Conservation (phyloP, 768 basidiomycete species). For the Leucocoprinus sp. region DNA sequence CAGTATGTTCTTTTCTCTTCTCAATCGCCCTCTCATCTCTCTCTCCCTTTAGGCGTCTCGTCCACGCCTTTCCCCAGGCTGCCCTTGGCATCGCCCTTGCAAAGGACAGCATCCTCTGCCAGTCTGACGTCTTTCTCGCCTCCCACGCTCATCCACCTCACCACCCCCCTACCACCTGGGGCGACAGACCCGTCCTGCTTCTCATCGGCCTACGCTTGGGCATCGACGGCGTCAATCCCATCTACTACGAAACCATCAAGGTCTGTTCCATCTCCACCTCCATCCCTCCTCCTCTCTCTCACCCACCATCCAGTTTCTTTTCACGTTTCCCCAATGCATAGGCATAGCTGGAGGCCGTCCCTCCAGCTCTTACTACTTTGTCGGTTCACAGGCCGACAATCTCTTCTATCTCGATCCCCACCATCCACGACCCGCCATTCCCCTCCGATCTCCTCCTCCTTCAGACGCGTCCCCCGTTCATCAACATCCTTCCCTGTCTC, state of each 20-base stretch:
- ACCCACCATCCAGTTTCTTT: slow-evolving; percentile 49
- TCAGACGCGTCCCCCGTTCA: no score
- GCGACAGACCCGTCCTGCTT: slow-evolving; percentile 75
- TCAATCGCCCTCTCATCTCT: background rate
- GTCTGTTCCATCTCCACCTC: no score
- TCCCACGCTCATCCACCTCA: background rate
- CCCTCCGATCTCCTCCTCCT: slow-evolving; percentile 41
- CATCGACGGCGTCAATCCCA: slow-evolving; percentile 88
- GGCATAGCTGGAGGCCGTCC: slow-evolving; percentile 97
- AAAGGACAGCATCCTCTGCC: slow-evolving; percentile 74
- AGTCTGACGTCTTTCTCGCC: slow-evolving; percentile 79
- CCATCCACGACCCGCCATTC: slow-evolving; percentile 69
- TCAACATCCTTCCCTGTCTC: slow-evolving; percentile 3
- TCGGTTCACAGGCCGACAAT: slow-evolving; percentile 83
- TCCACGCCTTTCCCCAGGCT: slow-evolving; percentile 71
- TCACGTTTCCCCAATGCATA: slow-evolving; percentile 90
- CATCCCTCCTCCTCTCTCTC: slow-evolving; percentile 1
- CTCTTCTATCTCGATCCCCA: slow-evolving; percentile 81
- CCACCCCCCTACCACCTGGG: slow-evolving; percentile 43
- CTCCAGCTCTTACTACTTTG: slow-evolving; percentile 97
- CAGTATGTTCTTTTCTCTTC: slow-evolving; percentile 40
- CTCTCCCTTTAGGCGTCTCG: slow-evolving; percentile 47
- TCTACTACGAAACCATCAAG: slow-evolving; percentile 78
- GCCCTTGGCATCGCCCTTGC: slow-evolving; percentile 79
- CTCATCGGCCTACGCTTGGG: slow-evolving; percentile 84